A percentile compares a stretch with the other conserved stretches of the same genome.
These are phyloP conservation scores for Candida loeiensis DNA, from an alignment of 805 yeast species.

Conservation along the genomic window DNA sequence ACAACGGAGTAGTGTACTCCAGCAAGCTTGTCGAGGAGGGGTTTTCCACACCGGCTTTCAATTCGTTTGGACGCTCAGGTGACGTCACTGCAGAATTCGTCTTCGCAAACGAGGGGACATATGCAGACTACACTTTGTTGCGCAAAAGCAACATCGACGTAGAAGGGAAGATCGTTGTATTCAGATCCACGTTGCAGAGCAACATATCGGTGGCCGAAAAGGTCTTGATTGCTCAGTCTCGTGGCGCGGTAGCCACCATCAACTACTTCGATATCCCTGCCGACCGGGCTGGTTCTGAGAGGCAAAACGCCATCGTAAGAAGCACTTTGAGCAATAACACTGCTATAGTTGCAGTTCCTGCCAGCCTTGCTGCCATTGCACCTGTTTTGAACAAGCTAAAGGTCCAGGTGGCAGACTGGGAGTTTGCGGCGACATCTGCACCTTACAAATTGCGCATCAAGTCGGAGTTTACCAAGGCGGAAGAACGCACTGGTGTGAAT, in stretches of 20 bases:
- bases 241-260: slow-evolving; percentile 26
- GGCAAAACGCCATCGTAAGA: slow-evolving; percentile 4
- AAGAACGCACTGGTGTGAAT: slow-evolving; percentile 22
- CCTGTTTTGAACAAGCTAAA: slow-evolving; percentile 25
- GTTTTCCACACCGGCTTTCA: slow-evolving; percentile 30
- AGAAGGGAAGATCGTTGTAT: slow-evolving; percentile 27
- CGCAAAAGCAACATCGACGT: slow-evolving; percentile 17
- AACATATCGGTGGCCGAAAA: slow-evolving; percentile 22
- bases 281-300: slow-evolving; percentile 6
- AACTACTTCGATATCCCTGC: slow-evolving; percentile 16
- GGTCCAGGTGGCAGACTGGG: slow-evolving; percentile 20
- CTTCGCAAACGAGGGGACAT: slow-evolving; percentile 29
- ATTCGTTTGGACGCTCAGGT: slow-evolving; percentile 26
- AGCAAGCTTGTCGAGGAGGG: slow-evolving; percentile 24
- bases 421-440: slow-evolving; percentile 23
- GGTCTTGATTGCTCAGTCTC: slow-evolving; percentile 20
- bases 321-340: slow-evolving; percentile 10
- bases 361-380: slow-evolving; percentile 22
- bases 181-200: slow-evolving; percentile 14
- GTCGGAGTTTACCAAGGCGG: background rate
- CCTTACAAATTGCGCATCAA: slow-evolving; percentile 13
- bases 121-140: slow-evolving; percentile 25
- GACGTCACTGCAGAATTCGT: slow-evolving; percentile 22
- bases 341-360: slow-evolving; percentile 26
- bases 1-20: slow-evolving; percentile 21